Evolutionary conservation across 805 yeast species (phyloP).

Genomic region (Metschnikowia picachoensis): DNA sequence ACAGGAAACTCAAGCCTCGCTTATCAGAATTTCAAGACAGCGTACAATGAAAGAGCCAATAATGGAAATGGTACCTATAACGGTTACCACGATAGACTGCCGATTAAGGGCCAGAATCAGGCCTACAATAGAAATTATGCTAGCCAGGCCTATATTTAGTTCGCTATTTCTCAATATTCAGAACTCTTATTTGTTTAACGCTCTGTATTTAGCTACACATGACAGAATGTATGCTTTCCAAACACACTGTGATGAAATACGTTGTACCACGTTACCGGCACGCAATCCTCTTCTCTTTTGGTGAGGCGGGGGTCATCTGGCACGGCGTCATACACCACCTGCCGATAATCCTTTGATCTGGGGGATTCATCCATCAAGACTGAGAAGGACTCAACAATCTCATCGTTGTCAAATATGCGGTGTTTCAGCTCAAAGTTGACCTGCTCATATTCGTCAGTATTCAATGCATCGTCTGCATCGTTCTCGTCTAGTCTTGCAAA

Average conservation of each 20-base stretch:
- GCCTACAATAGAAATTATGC: constrained; percentile 1
- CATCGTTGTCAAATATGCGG: constrained; percentile 6
- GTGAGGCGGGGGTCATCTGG: not conserved
- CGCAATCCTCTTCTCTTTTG: constrained; percentile 32
- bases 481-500: constrained; percentile 11
- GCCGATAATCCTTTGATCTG: constrained; percentile 2
- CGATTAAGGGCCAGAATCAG: not conserved
- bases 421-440: constrained; percentile 2
- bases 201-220: constrained; percentile 1
- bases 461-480: not conserved
- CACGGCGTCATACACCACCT: constrained; percentile 1
- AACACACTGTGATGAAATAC: constrained; percentile 48
- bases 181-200: too few species aligned
- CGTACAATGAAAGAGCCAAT: constrained; percentile 10
- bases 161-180: not conserved
- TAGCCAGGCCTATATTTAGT: constrained; percentile 8
- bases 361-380: not conserved
- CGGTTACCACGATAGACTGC: constrained; percentile 10
- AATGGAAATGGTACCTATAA: constrained; percentile 8
- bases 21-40: constrained; percentile 21
- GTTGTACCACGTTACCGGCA: constrained; percentile 49
- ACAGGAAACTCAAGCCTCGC: constrained; percentile 37
- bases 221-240: constrained; percentile 43
- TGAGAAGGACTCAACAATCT: constrained; percentile 2
- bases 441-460: not conserved